Base-by-base conservation (phyloP, 2,329 filamentous ascomycete species). In the Colletotrichum echinochloae region DNA sequence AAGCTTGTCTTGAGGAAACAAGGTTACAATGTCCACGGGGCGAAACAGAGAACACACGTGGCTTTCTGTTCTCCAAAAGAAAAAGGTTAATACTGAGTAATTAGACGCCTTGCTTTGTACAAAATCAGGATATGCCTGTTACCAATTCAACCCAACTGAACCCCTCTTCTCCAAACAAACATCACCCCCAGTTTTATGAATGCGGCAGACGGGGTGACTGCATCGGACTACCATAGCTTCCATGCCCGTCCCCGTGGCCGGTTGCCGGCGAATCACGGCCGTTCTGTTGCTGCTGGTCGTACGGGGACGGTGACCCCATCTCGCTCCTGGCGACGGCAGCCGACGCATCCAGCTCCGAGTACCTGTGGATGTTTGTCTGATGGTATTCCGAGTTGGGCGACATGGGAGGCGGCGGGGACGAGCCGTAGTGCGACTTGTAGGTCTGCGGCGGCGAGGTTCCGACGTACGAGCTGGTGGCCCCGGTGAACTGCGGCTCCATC, bases 291-390 rank as follows among this genome's bases (percentile, higher is more conserved):
- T 41, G n/a, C 6, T 66, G 68, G 9, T 70, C 68, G 16, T 70
- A 70, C 18, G 71, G 71, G 14, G 71, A 55, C 2, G 71, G 69
- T 12, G 63, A 68, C 0, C 62, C 71, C 63, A 72, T 65, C 59
- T 70, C 66, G 28, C 66, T 71, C 26, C 62, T 35, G 9, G 70
- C 70, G 4, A 72, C 66, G 6, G 72, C 65, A 12, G 64, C 65
- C 7, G 69, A 70, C 3, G 73, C 74, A 55, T 76, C 75, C 18
- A 76, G 54, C 46, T 76, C 75, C 26, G 75, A 76, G 59, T 74
- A 76, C 18, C 72, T 71, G 2, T 66, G 55, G 7, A 51, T 1
- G 11, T 71, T 71, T n/a, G 30, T 41, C 6, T 73, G 52, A 60
- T 70, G 56, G 73, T 74, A 65, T 16, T 65, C 37, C 18, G 67